Base-by-base conservation (phyloP, 2,329 filamentous ascomycete species). In the Raffaelea arxii region DNA sequence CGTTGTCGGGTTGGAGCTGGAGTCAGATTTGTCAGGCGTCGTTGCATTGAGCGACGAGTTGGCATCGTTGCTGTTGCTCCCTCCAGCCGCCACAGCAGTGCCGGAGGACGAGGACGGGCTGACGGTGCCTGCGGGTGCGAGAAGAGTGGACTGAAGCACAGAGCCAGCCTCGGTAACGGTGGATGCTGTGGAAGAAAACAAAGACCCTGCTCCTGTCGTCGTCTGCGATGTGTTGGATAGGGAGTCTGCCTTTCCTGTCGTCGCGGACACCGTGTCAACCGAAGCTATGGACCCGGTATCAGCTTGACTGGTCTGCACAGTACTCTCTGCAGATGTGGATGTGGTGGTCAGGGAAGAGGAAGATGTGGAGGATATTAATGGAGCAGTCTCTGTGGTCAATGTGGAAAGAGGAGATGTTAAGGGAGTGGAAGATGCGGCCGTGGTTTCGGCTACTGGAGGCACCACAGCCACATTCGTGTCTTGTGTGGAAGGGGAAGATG, bases 221-320 rank as follows among this genome's bases (percentile, higher is more conserved):
- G 43, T 36, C 25, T 25, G 35, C 9, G 46, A 18, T 6, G 32
- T 24, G 43, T 30, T 9, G 42, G 23, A 2, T 22, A 40, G 3
- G 40, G 16, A 12, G 21, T 24, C 32, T 36, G 32, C 27, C 9
- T 30, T 16, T 30, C 23, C 19, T 2, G 49, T 37, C 4, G 46
- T 47, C 6, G 44, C 42, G 16, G 50, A 35, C 40, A 41, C 51
- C 46, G 54, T 52, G 43, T 54, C 48, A 39, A 51, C 47, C 12
- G 54, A 49, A 46, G 57, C 59, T 60, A 57, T 53, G 53, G 58
- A 46, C 54, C 52, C 59, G 54, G 49, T 57, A 64, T 66, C 61
- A 65, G 63, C 59, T 59, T 58, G 54, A 60, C 58, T 65, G 57
- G 53, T 58, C 56, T 59, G 55, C 44, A 50, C 46, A 40, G 51